A percentile compares a stretch with the other conserved stretches of the same genome.
phyloP scores from a whole-genome alignment of 495 filamentous ascomycete species.

The Trichoderma asperelloides region DNA sequence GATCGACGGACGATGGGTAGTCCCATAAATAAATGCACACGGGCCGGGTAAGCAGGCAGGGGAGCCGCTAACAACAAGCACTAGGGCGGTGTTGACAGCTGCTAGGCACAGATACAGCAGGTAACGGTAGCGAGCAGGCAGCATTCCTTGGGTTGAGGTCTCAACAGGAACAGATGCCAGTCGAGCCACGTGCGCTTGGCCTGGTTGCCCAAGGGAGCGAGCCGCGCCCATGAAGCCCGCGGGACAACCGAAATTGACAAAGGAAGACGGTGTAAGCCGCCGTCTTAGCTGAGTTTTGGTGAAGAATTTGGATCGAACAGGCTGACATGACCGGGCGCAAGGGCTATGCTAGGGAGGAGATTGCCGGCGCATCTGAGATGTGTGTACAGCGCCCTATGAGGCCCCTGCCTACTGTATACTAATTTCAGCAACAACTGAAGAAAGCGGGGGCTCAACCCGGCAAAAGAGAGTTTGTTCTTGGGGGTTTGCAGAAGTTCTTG shows the following conservation, averaged over 20 bases:
- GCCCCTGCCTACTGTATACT: too few relatives aligned
- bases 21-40: background rate
- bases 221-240: background rate
- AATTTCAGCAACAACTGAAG: too few relatives aligned
- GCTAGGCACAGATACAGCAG: background rate
- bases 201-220: too few relatives aligned
- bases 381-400: too few relatives aligned
- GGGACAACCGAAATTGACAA: background rate
- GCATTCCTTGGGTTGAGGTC: background rate
- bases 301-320: background rate
- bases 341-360: too few relatives aligned
- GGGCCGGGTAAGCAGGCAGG: background rate
- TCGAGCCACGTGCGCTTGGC: background rate
- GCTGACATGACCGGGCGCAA: background rate
- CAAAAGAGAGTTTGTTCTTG: too few relatives aligned
- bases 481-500: too few relatives aligned
- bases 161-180: background rate
- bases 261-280: background rate
- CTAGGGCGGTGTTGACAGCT: background rate
- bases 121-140: background rate
- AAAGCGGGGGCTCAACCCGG: too few relatives aligned
- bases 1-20: background rate
- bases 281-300: background rate
- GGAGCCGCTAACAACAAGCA: background rate
- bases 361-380: too few relatives aligned